Conservation (phyloP, 1,284 basidiomycete genomes). For the Pascua sp. region DNA sequence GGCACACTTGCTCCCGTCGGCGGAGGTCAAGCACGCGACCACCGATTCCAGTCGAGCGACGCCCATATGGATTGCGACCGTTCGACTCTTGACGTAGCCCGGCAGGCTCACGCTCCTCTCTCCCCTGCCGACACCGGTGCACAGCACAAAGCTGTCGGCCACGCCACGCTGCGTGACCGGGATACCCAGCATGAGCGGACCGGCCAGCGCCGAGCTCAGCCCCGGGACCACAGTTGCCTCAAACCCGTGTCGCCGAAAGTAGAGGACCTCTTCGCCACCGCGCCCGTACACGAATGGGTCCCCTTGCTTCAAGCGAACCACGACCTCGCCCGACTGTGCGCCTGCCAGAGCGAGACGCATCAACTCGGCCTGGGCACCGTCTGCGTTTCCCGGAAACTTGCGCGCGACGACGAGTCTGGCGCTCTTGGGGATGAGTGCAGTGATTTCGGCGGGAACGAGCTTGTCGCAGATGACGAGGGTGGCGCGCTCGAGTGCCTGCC, state of each 20-base stretch:
- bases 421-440: slow-evolving; percentile 72
- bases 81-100: slow-evolving; percentile 76
- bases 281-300: slow-evolving; percentile 94
- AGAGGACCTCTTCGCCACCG: slow-evolving; percentile 89
- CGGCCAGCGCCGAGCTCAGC: slow-evolving; percentile 81
- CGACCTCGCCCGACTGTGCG: slow-evolving; percentile 71
- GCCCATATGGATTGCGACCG: slow-evolving; percentile 87
- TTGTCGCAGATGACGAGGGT: slow-evolving; percentile 92
- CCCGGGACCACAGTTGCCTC: slow-evolving; percentile 84
- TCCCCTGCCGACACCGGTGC: slow-evolving; percentile 85
- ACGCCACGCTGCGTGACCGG: slow-evolving; percentile 94
- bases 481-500: slow-evolving; percentile 70
- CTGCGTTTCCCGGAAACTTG: slow-evolving; percentile 97
- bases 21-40: slow-evolving; percentile 58
- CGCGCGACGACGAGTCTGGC: slow-evolving; percentile 71
- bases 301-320: slow-evolving; percentile 94
- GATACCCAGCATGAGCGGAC: slow-evolving; percentile 81
- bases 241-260: slow-evolving; percentile 79
- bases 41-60: slow-evolving; percentile 78
- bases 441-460: slow-evolving; percentile 86
- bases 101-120: slow-evolving; percentile 82
- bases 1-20: slow-evolving; percentile 15
- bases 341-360: slow-evolving; percentile 85
- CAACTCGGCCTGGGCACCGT: slow-evolving; percentile 88
- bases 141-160: slow-evolving; percentile 80